Base-by-base conservation (phyloP, 768 basidiomycete genomes). In the Lactifluus rugatus region DNA sequence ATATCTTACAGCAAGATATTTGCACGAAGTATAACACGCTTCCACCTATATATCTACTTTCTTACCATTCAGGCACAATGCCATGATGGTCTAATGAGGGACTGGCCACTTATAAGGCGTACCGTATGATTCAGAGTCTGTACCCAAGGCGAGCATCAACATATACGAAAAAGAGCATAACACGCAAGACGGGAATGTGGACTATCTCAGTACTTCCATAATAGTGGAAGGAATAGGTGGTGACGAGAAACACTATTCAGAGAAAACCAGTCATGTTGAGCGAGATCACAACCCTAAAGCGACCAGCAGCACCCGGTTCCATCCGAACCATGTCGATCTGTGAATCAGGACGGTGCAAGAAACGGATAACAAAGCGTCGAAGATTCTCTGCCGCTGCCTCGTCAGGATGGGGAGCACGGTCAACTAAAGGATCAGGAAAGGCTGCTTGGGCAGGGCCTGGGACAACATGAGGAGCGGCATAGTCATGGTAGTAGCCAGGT, bases 1-100 rank as follows among this genome's bases (percentile, higher is more conserved):
- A 60, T 32, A 60, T 56, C 32, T 34, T 56, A 21, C 54, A 56
- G 2, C 49, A 49, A 21, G 58, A 56, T 39, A 56, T 55, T 19
- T 60, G 44, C 36, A 46, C 56, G 44, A 56, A 28, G 7, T 28
- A 28, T 28, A 28, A n/a, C n/a, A n/a, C n/a, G n/a, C n/a, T n/a
- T n/a, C n/a, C n/a, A n/a, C n/a, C n/a, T n/a, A n/a, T n/a, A n/a
- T n/a, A n/a, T n/a, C n/a, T n/a, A n/a, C n/a, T n/a, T n/a, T n/a
- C n/a, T n/a, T n/a, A n/a, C n/a, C n/a, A n/a, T n/a, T n/a, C n/a
- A n/a, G n/a, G n/a, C n/a, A n/a, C n/a, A n/a, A n/a, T n/a, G n/a
- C n/a, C n/a, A n/a, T n/a, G n/a, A n/a, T n/a, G n/a, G n/a, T n/a
- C n/a, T n/a, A n/a, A n/a, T n/a, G n/a, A n/a, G n/a, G n/a, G n/a